Base-by-base conservation (phyloP, 441 rosid species). In the Rhodomyrtus psidioides region DNA sequence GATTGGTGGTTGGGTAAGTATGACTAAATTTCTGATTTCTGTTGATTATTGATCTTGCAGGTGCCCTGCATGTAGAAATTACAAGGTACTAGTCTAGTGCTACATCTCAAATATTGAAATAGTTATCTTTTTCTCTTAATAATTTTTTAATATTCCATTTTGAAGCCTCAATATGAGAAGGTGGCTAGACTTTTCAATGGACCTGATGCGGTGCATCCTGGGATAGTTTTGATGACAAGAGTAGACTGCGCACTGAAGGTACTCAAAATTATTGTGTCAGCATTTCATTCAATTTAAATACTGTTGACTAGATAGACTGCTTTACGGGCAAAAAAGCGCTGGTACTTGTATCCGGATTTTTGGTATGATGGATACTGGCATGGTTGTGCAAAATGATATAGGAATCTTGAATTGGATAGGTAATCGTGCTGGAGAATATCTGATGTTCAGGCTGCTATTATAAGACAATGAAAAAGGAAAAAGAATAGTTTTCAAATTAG, bases 61-160 rank as follows among this genome's bases (percentile, higher is more conserved):
- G 99, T 96, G 99, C 81, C 99, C 99, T 88, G 98, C 99, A 83
- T 97, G 99, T 93, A 92, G 97, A 91, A 95, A 94, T 90, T 97
- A 97, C 88, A 95, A 95, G 99, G 99, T 97, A 93, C 65, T 34
- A 49, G 82, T 34, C 84, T 39, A 54, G 30, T 59, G 83, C 86
- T 83, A 23, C 39, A 28, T 53, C 70, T 84, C 53, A 53, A 49
- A 30, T 84, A 27, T 42, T 86, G 59, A 56, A 26, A 28, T 84
- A 28, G 28, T 54, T 76, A 19, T 81, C 10, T 55, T 83, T 42
- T 53, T 86, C 86, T 85, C 79, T 28, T 88, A 70, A 87, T 85
- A 58, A 84, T 26, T 79, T 30, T 57, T 83, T 86, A 83, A 75
- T 85, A 54, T 88, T 84, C 88, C 84, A 83, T 89, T 89, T 79